Base-by-base conservation (phyloP, 495 filamentous ascomycete genomes). In the Apiosordaria backusii region DNA sequence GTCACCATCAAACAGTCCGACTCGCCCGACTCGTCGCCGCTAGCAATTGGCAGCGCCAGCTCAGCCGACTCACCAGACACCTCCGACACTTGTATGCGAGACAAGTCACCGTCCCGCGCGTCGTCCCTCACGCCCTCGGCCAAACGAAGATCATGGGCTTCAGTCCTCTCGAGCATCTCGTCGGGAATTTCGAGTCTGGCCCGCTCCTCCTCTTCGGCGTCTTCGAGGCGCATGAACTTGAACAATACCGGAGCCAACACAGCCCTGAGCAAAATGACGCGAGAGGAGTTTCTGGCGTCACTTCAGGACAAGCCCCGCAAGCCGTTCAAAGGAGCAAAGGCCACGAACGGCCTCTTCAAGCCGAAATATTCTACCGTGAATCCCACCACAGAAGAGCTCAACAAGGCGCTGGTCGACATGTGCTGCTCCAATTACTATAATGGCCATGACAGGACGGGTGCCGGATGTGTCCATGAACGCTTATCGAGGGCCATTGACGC, bases 101-200 rank as follows among this genome's bases (percentile, higher is more conserved):
- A 69, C 53, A 75, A 70, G 55, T 75, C 74, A 13, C 71, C 72
- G 2, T 70, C 65, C 22, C 65, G 71, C 21, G 69, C 72, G 6
- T 68, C 57, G 22, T 74, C 72, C 27, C 68, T 65, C 21, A 66
- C 72, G 18, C 62, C 70, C 4, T 61, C 74, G 13, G 72, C 72
- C 58, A 76, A 75, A 57, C 69, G 74, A 6, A 57, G 72, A 60
- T 76, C 74, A 18, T 76, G 74, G 74, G 74, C 74, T 5, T 76
- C 74, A 24, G 72, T 76, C 16, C 65, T 76, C 5, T 75, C 74
- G 26, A 76, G 74, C 53, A 76, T 76, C 60, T 76, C 74, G 50
- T 75, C 74, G 3, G 74, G 74, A 15, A 76, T 76, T 27, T 70
- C 67, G 23, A 76, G 74, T 50, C 63, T 76, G n/a, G 74, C 74